Conservation (phyloP, 805 yeast species). For the Yamadazyma phyllophila region DNA sequence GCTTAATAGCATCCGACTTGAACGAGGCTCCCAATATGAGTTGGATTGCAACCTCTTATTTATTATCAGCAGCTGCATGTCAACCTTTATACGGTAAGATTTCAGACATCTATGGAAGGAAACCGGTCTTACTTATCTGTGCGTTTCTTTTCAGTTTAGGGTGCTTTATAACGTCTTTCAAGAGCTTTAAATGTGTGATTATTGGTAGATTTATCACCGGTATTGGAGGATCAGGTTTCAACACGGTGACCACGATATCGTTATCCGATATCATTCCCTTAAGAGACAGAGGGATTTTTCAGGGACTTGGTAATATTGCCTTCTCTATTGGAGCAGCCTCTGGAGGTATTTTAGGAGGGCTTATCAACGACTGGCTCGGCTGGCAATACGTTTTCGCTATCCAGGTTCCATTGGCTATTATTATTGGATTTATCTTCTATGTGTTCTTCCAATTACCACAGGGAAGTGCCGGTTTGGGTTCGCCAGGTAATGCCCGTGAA, state of each 20-base stretch:
- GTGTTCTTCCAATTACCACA: slow-evolving; percentile 46
- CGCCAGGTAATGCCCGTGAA: slow-evolving; percentile 42
- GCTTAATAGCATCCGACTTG: slow-evolving; percentile 68
- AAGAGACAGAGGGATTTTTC: slow-evolving; percentile 75
- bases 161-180: slow-evolving; percentile 53
- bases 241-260: slow-evolving; percentile 70
- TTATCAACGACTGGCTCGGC: slow-evolving; percentile 53
- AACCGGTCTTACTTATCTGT: slow-evolving; percentile 50
- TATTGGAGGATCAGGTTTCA: slow-evolving; percentile 88
- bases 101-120: slow-evolving; percentile 72
- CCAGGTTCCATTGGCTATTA: slow-evolving; percentile 42
- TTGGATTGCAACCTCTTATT: slow-evolving; percentile 73
- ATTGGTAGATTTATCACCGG: slow-evolving; percentile 74
- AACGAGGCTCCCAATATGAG: slow-evolving; percentile 60
- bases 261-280: slow-evolving; percentile 75
- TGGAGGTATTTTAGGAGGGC: slow-evolving; percentile 50
- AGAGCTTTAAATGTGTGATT: slow-evolving; percentile 47
- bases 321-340: slow-evolving; percentile 66
- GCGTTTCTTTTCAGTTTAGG: slow-evolving; percentile 56
- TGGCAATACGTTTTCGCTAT: slow-evolving; percentile 46
- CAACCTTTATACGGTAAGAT: slow-evolving; percentile 73
- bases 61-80: slow-evolving; percentile 66
- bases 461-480: slow-evolving; percentile 57
- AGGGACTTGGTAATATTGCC: slow-evolving; percentile 75
- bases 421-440: slow-evolving; percentile 39